Conservation (phyloP, 371 early-diverging fungal genomes). For the Rhizopus microsporus region DNA sequence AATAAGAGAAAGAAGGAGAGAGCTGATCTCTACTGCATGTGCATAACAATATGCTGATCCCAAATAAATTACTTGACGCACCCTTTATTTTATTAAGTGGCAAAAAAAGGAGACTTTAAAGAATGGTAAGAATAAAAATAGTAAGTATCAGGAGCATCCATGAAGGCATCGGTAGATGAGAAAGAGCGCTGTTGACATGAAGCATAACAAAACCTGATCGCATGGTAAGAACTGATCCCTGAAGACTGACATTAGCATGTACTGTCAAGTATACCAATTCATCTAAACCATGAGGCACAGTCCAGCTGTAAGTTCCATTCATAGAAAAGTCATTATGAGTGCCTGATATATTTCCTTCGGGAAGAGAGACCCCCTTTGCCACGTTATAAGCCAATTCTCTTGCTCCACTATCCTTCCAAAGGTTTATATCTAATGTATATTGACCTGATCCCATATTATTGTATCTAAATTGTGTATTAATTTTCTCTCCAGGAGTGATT, state of each 20-base stretch:
- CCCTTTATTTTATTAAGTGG: no score
- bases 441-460: constrained; percentile 42
- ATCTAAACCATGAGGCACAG: constrained; percentile 35
- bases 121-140: neutral
- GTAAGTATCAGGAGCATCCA: neutral
- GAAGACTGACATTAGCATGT: neutral
- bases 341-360: constrained; percentile 37
- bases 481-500: constrained; percentile 26
- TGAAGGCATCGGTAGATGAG: constrained; percentile 5
- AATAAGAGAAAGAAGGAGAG: no score
- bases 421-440: constrained; percentile 31
- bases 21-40: no score
- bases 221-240: constrained; percentile 2
- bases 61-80: no score
- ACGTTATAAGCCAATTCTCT: constrained; percentile 22
- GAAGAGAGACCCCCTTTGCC: constrained; percentile 17
- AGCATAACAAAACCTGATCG: constrained; percentile 21
- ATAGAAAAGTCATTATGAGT: constrained; percentile 19
- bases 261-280: constrained; percentile 34
- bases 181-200: constrained; percentile 20
- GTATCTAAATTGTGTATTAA: constrained; percentile 37
- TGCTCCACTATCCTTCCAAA: constrained; percentile 30
- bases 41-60: no score
- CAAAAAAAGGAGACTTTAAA: neutral
- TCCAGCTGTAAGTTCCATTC: constrained; percentile 42